Conservation (phyloP, 345 rosid genomes). For the Ailanthus altissimus region DNA sequence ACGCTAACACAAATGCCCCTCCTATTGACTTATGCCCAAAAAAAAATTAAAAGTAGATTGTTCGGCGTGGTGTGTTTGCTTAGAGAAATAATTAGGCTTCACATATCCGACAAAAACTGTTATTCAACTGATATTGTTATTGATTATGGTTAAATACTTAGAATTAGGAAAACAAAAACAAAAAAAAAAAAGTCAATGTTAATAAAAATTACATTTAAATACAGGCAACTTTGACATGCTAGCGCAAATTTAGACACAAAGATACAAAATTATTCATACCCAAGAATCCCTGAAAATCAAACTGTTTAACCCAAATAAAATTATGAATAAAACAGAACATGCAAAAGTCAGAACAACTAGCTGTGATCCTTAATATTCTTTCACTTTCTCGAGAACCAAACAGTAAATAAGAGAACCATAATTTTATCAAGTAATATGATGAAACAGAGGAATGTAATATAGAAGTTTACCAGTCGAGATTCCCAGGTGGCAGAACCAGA, state of each 20-base stretch:
- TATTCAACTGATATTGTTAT: too few species aligned
- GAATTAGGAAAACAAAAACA: too few species aligned
- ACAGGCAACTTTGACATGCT: too few species aligned
- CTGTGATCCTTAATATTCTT: not conserved
- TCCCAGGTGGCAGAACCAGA: conserved; percentile 22
- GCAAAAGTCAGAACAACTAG: not conserved
- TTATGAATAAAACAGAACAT: not conserved
- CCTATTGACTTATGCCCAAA: too few species aligned
- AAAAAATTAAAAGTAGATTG: too few species aligned
- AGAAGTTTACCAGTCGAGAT: conserved; percentile 26
- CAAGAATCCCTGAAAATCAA: too few species aligned
- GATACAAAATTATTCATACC: too few species aligned
- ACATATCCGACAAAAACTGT: too few species aligned
- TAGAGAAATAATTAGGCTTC: too few species aligned
- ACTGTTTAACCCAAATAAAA: not conserved
- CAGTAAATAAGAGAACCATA: conserved; percentile 3
- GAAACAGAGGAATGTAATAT: not conserved
- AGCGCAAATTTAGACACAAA: too few species aligned
- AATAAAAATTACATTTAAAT: not conserved
- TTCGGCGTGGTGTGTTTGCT: too few species aligned
- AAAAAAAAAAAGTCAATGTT: not conserved
- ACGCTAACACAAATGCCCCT: too few species aligned
- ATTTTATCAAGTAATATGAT: not conserved
- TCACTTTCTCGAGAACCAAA: conserved; percentile 21
- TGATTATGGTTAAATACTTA: not conserved